phyloP scores from a whole-genome alignment of 148 eudicot genomes.

The Camellia lanceoleosa region DNA sequence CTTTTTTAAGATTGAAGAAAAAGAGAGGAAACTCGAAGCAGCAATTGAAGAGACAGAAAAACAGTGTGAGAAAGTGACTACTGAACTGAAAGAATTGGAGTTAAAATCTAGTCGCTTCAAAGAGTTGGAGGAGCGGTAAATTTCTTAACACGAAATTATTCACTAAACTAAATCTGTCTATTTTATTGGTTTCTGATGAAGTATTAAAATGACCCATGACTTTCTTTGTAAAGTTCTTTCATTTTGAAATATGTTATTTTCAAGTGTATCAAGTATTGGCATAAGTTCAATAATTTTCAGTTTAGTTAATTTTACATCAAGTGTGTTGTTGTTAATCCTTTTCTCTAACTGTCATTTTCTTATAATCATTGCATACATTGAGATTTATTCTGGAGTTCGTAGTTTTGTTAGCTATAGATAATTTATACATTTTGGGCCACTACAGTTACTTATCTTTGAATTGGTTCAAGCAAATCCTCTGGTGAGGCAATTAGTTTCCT shows the following conservation, averaged over 20 bases:
- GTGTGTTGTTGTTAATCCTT: slow-evolving; percentile 29
- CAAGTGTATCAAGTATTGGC: too few relatives aligned
- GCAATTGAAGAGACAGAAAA: too few relatives aligned
- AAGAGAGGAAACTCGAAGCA: slow-evolving; percentile 88
- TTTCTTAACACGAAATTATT: background rate
- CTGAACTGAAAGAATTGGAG: too few relatives aligned
- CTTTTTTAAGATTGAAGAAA: slow-evolving; percentile 79
- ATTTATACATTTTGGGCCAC: background rate
- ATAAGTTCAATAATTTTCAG: too few relatives aligned
- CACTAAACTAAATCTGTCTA: background rate
- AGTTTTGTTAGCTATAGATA: background rate
- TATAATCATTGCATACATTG: background rate
- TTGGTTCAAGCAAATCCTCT: background rate
- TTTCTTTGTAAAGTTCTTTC: background rate
- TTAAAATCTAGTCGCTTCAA: slow-evolving; percentile 81
- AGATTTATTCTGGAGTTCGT: background rate
- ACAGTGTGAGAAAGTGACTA: too few relatives aligned
- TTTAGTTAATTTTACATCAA: slow-evolving; percentile 93
- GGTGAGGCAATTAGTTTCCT: background rate
- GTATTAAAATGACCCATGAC: background rate
- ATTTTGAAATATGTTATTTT: background rate
- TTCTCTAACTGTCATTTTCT: background rate
- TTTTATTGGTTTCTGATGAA: background rate
- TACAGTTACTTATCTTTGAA: background rate
- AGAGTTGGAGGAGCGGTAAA: slow-evolving; percentile 91